phyloP scores from a whole-genome alignment of 805 yeast genomes.

The Yamadazyma paraphyllophila region DNA sequence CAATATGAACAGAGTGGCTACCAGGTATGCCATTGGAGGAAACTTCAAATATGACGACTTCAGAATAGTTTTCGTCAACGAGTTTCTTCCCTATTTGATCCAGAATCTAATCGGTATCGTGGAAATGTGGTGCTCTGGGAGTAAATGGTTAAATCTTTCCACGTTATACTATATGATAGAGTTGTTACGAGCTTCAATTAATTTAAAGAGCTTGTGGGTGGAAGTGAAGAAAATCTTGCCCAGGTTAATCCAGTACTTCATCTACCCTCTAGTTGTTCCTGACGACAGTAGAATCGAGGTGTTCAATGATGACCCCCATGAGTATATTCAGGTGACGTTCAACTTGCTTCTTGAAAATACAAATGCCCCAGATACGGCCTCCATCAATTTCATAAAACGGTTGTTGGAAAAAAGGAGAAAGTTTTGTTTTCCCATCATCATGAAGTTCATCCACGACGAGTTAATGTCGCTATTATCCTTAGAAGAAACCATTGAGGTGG shows the following conservation, averaged over 20 bases:
- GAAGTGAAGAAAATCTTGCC: slow-evolving; percentile 64
- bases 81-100: slow-evolving; percentile 73
- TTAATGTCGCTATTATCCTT: slow-evolving; percentile 33
- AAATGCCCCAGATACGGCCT: slow-evolving; percentile 74
- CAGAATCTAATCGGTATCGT: slow-evolving; percentile 62
- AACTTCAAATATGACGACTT: slow-evolving; percentile 63
- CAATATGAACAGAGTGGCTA: slow-evolving; percentile 67
- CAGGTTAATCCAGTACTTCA: slow-evolving; percentile 63
- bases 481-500: slow-evolving; percentile 46
- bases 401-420: slow-evolving; percentile 67
- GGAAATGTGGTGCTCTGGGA: slow-evolving; percentile 66
- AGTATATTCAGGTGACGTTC: slow-evolving; percentile 73
- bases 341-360: slow-evolving; percentile 45
- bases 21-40: slow-evolving; percentile 56
- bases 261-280: slow-evolving; percentile 75
- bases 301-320: slow-evolving; percentile 85
- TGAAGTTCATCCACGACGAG: slow-evolving; percentile 56
- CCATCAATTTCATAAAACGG: slow-evolving; percentile 67
- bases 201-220: slow-evolving; percentile 58
- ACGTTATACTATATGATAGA: slow-evolving; percentile 59
- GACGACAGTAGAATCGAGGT: slow-evolving; percentile 63
- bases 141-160: slow-evolving; percentile 68
- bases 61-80: slow-evolving; percentile 48
- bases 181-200: slow-evolving; percentile 56
- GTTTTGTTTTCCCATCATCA: slow-evolving; percentile 56